These are phyloP conservation scores for Leccinum insigne DNA, from an alignment of 1,284 basidiomycete genomes.

Conservation along the genomic window DNA sequence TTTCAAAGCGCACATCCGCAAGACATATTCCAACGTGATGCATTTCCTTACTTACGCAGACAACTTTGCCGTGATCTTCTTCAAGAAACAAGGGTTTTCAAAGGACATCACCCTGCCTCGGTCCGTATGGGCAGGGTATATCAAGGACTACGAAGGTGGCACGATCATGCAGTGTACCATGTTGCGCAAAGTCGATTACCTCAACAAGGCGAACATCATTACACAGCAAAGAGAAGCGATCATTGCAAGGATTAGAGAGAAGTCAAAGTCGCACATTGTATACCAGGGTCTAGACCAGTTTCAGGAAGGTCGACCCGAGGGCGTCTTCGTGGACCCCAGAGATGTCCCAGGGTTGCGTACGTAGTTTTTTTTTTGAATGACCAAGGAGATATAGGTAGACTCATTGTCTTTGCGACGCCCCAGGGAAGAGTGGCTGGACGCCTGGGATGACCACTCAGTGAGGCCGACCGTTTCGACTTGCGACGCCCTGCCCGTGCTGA, in stretches of 20 bases:
- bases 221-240: conserved; percentile 88
- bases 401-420: conserved; percentile 8
- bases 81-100: conserved; percentile 98
- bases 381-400: conserved; percentile 1
- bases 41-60: conserved; percentile 99
- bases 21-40: conserved; percentile 81
- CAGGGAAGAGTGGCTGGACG: conserved; percentile 94
- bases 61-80: conserved; percentile 99
- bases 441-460: conserved; percentile 81
- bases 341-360: conserved; percentile 85
- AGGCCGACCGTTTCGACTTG: conserved; percentile 28
- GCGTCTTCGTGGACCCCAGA: conserved; percentile 58
- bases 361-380: conserved; percentile 31
- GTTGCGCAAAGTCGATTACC: conserved; percentile 89
- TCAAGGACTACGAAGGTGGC: conserved; percentile 99
- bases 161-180: conserved; percentile 99
- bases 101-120: conserved; percentile 95
- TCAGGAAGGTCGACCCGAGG: conserved; percentile 52
- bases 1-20: conserved; percentile 92
- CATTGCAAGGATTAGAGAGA: conserved; percentile 85
- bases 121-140: conserved; percentile 97
- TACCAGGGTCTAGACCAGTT: conserved; percentile 85
- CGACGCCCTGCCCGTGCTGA: conserved; percentile 1
- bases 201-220: conserved; percentile 81
- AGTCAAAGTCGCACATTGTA: conserved; percentile 87